Percentiles rank a stretch among this genome's conserved stretches.
phyloP scores from a whole-genome alignment of 805 yeast species.

The Candida michaelii region DNA sequence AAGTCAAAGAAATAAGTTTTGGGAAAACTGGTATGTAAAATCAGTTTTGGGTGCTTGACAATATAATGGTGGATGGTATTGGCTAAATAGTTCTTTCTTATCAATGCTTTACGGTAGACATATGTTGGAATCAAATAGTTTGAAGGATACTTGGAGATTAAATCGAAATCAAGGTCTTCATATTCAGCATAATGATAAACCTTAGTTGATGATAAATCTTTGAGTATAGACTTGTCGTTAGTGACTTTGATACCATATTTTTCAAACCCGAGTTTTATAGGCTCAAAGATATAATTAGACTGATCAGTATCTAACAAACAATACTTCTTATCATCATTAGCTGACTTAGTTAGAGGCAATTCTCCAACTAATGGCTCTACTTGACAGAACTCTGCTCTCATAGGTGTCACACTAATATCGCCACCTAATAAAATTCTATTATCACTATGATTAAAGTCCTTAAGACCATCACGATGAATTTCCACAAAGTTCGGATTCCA shows the following conservation, averaged over 20 bases:
- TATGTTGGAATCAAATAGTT: conserved; percentile 74
- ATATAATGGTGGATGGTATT: conserved; percentile 73
- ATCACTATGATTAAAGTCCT: conserved; percentile 53
- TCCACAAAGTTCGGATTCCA: conserved; percentile 85
- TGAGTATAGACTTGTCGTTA: conserved; percentile 19
- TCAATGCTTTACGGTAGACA: conserved; percentile 84
- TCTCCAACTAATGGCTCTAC: conserved; percentile 58
- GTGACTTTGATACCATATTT: conserved; percentile 22
- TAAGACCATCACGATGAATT: conserved; percentile 54
- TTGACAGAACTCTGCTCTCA: conserved; percentile 68
- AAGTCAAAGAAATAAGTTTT: conserved; percentile 78
- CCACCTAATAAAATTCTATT: conserved; percentile 69
- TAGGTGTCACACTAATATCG: conserved; percentile 51
- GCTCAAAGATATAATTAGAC: conserved; percentile 42
- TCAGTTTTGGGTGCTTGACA: conserved; percentile 72
- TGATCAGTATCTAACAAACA: conserved; percentile 41
- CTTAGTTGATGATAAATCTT: conserved; percentile 23
- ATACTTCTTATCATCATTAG: not conserved
- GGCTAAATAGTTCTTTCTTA: conserved; percentile 86
- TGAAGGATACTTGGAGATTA: conserved; percentile 40
- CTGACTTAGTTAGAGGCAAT: conserved; percentile 34
- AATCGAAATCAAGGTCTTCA: conserved; percentile 81
- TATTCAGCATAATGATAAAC: conserved; percentile 85
- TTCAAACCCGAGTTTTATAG: conserved; percentile 39
- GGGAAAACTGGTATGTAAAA: conserved; percentile 63